Evolutionary conservation across 129 eudicot genomes (phyloP), one percentile per base, ranked within the genome.

Genomic region (Ambrosia artemisiifolia): DNA sequence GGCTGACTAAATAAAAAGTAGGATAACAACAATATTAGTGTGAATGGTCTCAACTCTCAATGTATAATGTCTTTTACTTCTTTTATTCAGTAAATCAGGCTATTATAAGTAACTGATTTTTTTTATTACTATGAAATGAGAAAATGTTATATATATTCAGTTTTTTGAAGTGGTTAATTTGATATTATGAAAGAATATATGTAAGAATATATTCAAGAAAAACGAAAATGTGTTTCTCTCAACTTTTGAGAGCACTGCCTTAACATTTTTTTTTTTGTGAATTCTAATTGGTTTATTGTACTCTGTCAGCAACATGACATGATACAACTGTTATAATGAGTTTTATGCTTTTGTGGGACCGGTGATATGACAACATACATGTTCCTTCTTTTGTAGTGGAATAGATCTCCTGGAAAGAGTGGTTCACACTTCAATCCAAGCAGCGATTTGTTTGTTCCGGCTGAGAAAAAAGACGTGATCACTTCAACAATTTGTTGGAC

Each of bases 371-470:
- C 7, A 42, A 49, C 16, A 40, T 11, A 9, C 3, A 18, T 56
- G 18, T 4, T 40, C 67, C 35, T 63, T 40, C 13, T 81, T 65
- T 53, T 57, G 67, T 79, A 84, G 88, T 84, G 79, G 88, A 72
- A 69, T 32, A 78, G 88, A 70, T 81, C 85, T 74, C 88, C 88
- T 0, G 88, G 88, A 44, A 84, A 84, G 73, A 82, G 71, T 40
- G 88, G 88, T 75, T 84, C 88, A 51, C 88, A 84, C 76, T 84
- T 81, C 54, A 73, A 84, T 70, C 88, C 88, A 30, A 70, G 64
- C 44, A 84, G 88, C 63, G 81, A 70, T 62, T 77, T 84, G 65
- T 84, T 84, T 66, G 81, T 60, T 1, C 67, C 83, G 4, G 81
- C 66, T 59, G 88, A 84, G 83, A 70, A 38, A 75, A 84, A 77